Evolutionary conservation across 176 grass and related monocot species (phyloP).

Genomic region (Lolium rigidum): DNA sequence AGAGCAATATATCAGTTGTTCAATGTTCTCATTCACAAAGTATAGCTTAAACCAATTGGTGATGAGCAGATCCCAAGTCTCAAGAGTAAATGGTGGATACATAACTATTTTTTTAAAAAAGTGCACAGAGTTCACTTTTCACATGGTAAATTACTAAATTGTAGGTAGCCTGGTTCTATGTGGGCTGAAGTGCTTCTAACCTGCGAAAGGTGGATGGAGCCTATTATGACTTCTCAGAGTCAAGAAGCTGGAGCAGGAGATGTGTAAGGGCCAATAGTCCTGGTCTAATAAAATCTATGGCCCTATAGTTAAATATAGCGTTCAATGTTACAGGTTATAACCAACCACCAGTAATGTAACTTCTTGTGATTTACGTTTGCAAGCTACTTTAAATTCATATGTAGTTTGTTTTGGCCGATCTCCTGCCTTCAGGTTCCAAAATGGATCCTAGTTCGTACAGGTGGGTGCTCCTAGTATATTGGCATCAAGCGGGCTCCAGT

Average conservation of each 20-base stretch:
- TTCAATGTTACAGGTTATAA: conserved; percentile 6
- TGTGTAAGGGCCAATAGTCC: neutral
- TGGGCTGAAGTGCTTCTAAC: neutral
- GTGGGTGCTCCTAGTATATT: neutral
- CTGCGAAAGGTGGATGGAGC: conserved; percentile 4
- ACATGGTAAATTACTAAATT: conserved; percentile 12
- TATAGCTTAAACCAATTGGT: conserved; percentile 12
- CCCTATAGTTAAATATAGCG: neutral
- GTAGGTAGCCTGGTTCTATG: conserved; percentile 13
- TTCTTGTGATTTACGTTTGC: neutral
- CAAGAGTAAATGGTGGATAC: conserved; percentile 10
- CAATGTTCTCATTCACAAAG: conserved; percentile 17
- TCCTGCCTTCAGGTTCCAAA: neutral
- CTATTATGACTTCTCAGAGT: conserved; percentile 8
- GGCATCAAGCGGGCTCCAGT: neutral
- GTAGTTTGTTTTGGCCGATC: neutral
- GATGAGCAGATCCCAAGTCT: neutral
- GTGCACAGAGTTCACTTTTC: conserved; percentile 1
- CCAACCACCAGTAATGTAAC: neutral
- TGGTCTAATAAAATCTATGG: neutral
- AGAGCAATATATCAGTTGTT: neutral
- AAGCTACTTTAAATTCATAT: conserved; percentile 8
- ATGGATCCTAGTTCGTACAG: neutral
- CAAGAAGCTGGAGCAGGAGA: conserved; percentile 8
- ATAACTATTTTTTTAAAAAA: neutral